Base-by-base conservation (phyloP, 2,329 filamentous ascomycete species). In the Trichoderma hamatum region DNA sequence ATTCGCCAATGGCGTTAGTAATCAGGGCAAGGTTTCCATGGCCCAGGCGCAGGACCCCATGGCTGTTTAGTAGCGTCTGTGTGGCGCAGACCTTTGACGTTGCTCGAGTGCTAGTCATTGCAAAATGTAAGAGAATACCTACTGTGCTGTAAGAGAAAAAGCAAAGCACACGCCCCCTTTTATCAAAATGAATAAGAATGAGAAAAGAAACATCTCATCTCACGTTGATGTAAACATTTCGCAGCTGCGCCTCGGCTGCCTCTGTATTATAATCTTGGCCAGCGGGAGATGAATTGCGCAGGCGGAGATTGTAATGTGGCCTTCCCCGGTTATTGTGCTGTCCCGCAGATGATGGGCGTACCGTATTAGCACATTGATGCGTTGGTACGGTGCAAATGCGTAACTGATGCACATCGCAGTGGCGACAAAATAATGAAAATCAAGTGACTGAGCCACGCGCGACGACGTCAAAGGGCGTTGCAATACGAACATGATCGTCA, bases 371-470 rank as follows among this genome's bases (percentile, higher is more conserved):
- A 30, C 39, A n/a, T 2, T n/a, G 39, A 16, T 54, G 14, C 39
- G 14, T 49, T 28, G 36, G 28, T 39, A 66, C 63, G 36, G 63
- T 58, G 52, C 36, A 61, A 21, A 43, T 46, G 24, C 58, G 36
- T 46, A 61, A 24, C 26, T 32, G 26, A 21, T 49, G 26, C 21
- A 26, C n/a, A 5, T 32, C 19, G 61, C 26, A 64, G 62, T 56
- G 62, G 51, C 62, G 62, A 65, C 5, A 56, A 24, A 26, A 36
- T 16, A 7, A 36, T 36, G 54, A 16, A 58, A 34, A 59, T 49
- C 54, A 67, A 58, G 63, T 67, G 63, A 67, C 28, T 67, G 63
- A 67, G 63, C 63, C 63, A 67, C 63, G 63, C 63, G 63, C 62
- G 39, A 16, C 63, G 28, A 59, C 63, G 63, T 67, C 54, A 59